Evolutionary conservation across 225 moss, liverwort and hornwort genomes (phyloP).

Genomic region (Pseudisothecium myosuroides): DNA sequence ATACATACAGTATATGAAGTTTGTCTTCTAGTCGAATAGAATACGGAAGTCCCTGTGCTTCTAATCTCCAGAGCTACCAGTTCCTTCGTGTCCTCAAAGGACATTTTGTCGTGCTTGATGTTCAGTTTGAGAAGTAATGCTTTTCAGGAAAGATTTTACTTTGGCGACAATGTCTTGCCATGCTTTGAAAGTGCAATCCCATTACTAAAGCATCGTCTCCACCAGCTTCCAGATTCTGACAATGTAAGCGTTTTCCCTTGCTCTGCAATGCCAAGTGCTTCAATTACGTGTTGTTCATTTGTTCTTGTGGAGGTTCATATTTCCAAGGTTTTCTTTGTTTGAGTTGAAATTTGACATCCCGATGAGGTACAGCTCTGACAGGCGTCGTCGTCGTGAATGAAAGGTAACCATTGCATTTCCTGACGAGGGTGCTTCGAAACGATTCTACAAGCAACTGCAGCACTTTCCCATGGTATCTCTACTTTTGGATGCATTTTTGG

Average conservation of each 20-base stretch:
- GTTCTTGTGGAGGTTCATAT: not conserved
- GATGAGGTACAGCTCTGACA: not conserved
- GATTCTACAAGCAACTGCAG: conserved; percentile 98
- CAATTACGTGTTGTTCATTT: not conserved
- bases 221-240: conserved; percentile 93
- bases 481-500: not conserved
- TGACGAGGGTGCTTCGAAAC: conserved; percentile 99
- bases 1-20: not conserved
- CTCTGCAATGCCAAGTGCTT: not conserved
- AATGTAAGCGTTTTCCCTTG: conserved; percentile 28
- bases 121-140: not conserved
- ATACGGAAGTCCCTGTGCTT: not conserved
- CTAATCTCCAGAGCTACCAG: not conserved
- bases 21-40: not conserved
- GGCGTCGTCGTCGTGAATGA: not conserved
- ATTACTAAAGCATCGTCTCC: conserved; percentile 91
- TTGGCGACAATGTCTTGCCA: conserved; percentile 94
- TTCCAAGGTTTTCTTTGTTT: not conserved
- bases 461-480: conserved; percentile 83
- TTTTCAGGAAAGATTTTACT: conserved; percentile 90
- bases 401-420: conserved; percentile 96
- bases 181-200: conserved; percentile 99
- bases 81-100: not conserved
- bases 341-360: not conserved
- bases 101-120: not conserved